Evolutionary conservation across 805 yeast genomes (phyloP).

Genomic region (Wickerhamiella dianesei): DNA sequence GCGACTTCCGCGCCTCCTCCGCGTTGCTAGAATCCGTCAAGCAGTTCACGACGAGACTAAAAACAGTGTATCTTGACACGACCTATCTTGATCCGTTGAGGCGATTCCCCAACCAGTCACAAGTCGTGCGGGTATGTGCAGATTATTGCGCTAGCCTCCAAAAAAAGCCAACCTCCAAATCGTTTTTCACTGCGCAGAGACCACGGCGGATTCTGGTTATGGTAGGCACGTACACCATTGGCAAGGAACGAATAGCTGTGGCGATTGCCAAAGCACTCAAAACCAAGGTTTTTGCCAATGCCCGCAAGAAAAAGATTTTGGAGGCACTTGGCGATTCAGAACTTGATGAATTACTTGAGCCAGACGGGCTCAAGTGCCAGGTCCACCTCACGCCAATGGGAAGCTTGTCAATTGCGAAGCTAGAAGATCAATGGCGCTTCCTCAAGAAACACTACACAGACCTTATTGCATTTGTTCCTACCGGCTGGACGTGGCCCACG

Average conservation of each 20-base stretch:
- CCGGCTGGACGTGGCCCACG: conserved; percentile 71
- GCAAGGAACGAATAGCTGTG: conserved; percentile 77
- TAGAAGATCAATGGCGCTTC: conserved; percentile 38
- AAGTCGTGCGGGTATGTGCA: conserved; percentile 50
- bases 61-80: conserved; percentile 65
- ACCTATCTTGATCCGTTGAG: conserved; percentile 70
- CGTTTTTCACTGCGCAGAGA: conserved; percentile 13
- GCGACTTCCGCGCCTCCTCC: conserved; percentile 71
- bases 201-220: conserved; percentile 36
- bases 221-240: conserved; percentile 84
- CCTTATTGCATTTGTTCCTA: conserved; percentile 66
- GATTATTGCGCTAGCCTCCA: conserved; percentile 35
- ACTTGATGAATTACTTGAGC: conserved; percentile 29
- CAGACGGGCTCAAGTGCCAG: conserved; percentile 33
- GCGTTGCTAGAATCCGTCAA: conserved; percentile 29
- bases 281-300: conserved; percentile 31
- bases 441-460: conserved; percentile 38
- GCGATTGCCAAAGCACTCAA: conserved; percentile 26
- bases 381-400: conserved; percentile 68
- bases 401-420: conserved; percentile 30
- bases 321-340: conserved; percentile 32
- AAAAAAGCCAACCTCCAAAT: conserved; percentile 18
- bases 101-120: conserved; percentile 63
- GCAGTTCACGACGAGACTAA: conserved; percentile 18
- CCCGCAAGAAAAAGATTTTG: conserved; percentile 35